These are phyloP conservation scores for Gaertneriomyces sp. DNA, from an alignment of 192 early-diverging fungal species.

Conservation along the genomic window DNA sequence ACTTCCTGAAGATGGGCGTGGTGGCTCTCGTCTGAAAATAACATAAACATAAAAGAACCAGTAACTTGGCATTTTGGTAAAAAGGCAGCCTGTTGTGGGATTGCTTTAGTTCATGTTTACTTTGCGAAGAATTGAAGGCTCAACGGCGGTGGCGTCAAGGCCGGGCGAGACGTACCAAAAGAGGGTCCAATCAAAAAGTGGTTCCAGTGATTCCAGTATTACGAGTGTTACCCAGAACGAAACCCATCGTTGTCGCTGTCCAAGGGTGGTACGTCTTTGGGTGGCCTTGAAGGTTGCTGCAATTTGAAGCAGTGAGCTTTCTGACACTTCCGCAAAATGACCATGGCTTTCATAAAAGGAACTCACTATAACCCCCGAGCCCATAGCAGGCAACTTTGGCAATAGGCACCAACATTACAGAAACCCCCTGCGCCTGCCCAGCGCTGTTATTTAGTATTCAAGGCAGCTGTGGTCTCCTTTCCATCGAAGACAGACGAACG, in stretches of 20 bases:
- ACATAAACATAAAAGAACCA: constrained; percentile 13
- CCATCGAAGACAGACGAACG: no score
- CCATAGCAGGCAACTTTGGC: constrained; percentile 24
- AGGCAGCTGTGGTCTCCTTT: no score
- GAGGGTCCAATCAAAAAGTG: constrained; percentile 12
- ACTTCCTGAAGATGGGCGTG: constrained; percentile 23
- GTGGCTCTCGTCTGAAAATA: constrained; percentile 20
- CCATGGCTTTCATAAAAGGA: no score
- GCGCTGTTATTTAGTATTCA: no score
- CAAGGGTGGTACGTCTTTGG: constrained; percentile 6
- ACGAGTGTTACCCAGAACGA: constrained; percentile 25
- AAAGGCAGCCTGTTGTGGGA: constrained; percentile 16
- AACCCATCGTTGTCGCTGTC: constrained; percentile 24
- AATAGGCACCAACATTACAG: constrained; percentile 15
- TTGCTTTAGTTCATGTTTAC: neutral
- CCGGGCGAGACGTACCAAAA: constrained; percentile 16
- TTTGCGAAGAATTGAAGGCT: neutral
- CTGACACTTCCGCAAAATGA: no score
- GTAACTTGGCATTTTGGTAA: constrained; percentile 22
- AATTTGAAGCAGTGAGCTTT: no score
- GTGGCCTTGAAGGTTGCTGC: constrained; percentile 21
- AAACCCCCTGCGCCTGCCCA: no score
- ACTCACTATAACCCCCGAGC: constrained; percentile 12
- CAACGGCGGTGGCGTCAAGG: neutral
- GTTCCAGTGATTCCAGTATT: constrained; percentile 19